phyloP scores from a whole-genome alignment of 225 moss, liverwort and hornwort genomes.

The Climacium dendroides region DNA sequence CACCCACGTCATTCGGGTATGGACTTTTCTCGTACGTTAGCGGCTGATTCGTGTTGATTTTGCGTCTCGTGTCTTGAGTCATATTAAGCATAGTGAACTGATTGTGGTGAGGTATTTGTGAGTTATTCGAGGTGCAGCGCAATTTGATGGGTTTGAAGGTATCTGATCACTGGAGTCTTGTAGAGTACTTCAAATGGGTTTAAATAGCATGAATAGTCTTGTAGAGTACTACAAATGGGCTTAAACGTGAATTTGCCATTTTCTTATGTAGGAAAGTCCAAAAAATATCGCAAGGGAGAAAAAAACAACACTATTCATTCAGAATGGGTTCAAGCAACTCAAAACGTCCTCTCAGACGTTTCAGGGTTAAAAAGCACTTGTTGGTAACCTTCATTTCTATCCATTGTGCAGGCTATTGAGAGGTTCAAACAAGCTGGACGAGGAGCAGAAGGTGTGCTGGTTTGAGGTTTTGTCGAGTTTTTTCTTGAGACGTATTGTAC shows the following conservation, averaged over 20 bases:
- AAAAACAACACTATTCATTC: no score
- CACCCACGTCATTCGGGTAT: constrained; percentile 71
- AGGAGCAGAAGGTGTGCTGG: constrained; percentile 20
- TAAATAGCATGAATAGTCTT: not conserved
- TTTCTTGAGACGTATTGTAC: not conserved
- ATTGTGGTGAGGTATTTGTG: not conserved
- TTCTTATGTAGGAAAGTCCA: not conserved
- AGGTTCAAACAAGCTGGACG: constrained; percentile 69
- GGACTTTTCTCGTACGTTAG: not conserved
- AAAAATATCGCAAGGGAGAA: no score
- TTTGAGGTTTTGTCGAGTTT: not conserved
- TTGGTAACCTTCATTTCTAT: not conserved
- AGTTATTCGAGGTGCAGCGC: not conserved
- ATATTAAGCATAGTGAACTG: not conserved
- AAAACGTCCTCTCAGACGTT: not conserved
- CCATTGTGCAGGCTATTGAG: constrained; percentile 52
- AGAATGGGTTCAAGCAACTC: not conserved
- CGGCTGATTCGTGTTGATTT: not conserved
- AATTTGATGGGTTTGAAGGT: not conserved
- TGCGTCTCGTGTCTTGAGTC: not conserved
- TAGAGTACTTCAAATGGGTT: not conserved
- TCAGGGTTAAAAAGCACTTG: not conserved
- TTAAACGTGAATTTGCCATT: not conserved
- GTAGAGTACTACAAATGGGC: not conserved
- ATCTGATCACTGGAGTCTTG: not conserved